Conservation (phyloP, 2,329 filamentous ascomycete species). For the Aphanocladium album region DNA sequence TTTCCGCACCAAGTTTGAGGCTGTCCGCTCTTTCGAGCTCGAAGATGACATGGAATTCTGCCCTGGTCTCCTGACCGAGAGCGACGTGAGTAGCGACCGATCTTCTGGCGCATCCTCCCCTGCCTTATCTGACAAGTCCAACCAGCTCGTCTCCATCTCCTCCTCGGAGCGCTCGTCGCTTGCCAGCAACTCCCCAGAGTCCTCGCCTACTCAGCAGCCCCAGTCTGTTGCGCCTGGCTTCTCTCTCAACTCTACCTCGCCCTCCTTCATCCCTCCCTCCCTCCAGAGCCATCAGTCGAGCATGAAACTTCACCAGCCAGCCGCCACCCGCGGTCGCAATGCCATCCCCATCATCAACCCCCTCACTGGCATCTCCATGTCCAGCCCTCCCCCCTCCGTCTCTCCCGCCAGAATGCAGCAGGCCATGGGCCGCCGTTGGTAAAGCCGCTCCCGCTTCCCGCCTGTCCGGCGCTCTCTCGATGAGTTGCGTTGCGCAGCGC, state of each 20-base stretch:
- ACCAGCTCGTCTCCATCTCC: slow-evolving; percentile 83
- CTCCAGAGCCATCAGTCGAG: slow-evolving; percentile 61
- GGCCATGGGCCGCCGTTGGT: slow-evolving; percentile 50
- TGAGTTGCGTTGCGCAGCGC: slow-evolving; percentile 22
- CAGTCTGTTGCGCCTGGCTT: slow-evolving; percentile 73
- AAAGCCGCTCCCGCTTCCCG: slow-evolving; percentile 24
- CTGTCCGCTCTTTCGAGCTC: slow-evolving; percentile 87
- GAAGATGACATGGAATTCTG: slow-evolving; percentile 97
- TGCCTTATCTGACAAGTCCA: slow-evolving; percentile 30
- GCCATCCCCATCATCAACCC: slow-evolving; percentile 98
- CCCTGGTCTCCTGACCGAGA: slow-evolving; percentile 85
- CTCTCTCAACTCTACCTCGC: slow-evolving; percentile 63
- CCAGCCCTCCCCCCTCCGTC: slow-evolving; percentile 75
- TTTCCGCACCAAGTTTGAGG: slow-evolving; percentile 86
- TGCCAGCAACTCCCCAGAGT: slow-evolving; percentile 88
- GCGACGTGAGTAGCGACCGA: slow-evolving; percentile 63
- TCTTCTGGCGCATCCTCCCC: slow-evolving; percentile 15
- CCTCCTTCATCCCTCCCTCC: slow-evolving; percentile 59
- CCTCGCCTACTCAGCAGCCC: slow-evolving; percentile 85
- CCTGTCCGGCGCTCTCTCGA: slow-evolving; percentile 28
- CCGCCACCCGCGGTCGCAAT: slow-evolving; percentile 84
- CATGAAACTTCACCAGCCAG: slow-evolving; percentile 85
- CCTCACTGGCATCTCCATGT: slow-evolving; percentile 79
- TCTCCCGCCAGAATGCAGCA: slow-evolving; percentile 59
- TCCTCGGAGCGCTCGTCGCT: slow-evolving; percentile 94